Conservation (phyloP, 1,284 basidiomycete species). For the Exsudoporus floridanus region DNA sequence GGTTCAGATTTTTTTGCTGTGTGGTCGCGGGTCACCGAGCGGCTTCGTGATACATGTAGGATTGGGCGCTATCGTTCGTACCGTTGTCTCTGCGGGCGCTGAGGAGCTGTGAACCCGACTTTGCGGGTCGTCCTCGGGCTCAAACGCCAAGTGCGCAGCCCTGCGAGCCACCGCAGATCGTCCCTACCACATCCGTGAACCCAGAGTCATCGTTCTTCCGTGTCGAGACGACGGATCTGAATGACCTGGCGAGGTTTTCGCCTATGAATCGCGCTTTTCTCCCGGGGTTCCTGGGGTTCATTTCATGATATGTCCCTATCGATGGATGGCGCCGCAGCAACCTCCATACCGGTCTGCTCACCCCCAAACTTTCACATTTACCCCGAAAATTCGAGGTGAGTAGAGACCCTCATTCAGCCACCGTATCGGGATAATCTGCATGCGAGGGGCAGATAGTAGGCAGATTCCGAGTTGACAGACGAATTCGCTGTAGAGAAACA, state of each 20-base stretch:
- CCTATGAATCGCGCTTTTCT: background rate
- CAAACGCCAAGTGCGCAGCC: slow-evolving; percentile 16
- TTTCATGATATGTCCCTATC: background rate
- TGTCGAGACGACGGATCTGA: background rate
- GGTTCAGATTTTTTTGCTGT: too few relatives aligned
- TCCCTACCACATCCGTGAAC: background rate
- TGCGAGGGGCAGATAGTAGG: background rate
- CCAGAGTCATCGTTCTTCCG: background rate
- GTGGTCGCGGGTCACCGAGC: too few relatives aligned
- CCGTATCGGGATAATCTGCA: background rate
- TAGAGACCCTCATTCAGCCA: background rate
- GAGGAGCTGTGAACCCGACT: background rate
- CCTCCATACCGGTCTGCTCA: background rate
- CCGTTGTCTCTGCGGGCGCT: background rate
- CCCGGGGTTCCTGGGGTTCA: background rate
- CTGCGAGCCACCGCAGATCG: background rate
- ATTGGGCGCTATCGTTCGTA: background rate
- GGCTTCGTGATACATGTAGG: background rate
- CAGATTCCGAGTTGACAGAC: background rate
- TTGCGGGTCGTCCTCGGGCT: too few relatives aligned
- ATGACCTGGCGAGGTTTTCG: background rate
- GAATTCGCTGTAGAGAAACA: background rate
- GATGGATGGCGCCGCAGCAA: too few relatives aligned
- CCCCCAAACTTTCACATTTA: too few relatives aligned
- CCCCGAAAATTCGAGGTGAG: too few relatives aligned